These are phyloP conservation scores for Paragyromitra xinjiangensis DNA, from an alignment of 495 filamentous ascomycete species.

Conservation along the genomic window DNA sequence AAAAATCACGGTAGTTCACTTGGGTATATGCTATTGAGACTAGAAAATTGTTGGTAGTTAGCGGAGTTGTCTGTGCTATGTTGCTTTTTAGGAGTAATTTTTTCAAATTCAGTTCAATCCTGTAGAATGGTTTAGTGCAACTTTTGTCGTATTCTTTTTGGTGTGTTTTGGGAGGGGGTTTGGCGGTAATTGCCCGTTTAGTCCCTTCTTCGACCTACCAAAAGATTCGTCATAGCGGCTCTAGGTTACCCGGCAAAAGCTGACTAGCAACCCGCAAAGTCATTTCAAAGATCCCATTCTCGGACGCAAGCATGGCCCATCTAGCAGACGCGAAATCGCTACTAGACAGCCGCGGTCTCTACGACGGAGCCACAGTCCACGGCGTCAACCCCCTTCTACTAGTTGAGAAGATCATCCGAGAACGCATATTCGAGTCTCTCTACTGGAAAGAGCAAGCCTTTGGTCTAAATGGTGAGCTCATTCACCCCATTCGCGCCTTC, in stretches of 20 bases:
- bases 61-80: no score
- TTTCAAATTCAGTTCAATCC: no score
- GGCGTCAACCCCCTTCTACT: constrained; percentile 75
- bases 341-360: constrained; percentile 62
- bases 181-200: no score
- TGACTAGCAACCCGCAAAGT: neutral
- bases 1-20: no score
- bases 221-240: no score
- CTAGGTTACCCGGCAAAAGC: constrained; percentile 35
- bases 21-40: no score
- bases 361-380: constrained; percentile 71
- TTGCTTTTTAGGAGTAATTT: no score
- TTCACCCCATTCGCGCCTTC: neutral
- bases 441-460: constrained; percentile 99
- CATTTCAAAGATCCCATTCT: neutral
- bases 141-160: no score
- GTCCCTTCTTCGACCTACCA: no score
- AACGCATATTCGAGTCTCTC: constrained; percentile 91
- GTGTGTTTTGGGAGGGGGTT: no score
- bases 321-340: constrained; percentile 61
- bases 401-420: constrained; percentile 79
- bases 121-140: no score
- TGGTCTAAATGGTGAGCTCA: constrained; percentile 80
- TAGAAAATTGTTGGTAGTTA: no score
- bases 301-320: constrained; percentile 56